Evolutionary conservation across 257 asterid genomes (phyloP), one percentile per base, ranked within the genome.

Genomic region (Anisodus tanguticus): DNA sequence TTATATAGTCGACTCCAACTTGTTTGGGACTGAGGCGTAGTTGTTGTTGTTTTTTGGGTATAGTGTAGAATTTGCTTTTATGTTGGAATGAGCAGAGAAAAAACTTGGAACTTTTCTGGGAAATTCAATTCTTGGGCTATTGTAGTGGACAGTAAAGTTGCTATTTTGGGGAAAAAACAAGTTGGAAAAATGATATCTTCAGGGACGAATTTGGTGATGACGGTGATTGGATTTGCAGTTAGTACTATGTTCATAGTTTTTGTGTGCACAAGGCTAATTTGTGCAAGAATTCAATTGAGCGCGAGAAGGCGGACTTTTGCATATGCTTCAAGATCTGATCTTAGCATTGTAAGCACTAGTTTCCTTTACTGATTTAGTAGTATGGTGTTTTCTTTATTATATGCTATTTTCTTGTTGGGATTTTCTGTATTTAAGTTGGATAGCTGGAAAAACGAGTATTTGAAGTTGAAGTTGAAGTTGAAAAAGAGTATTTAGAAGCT

Each of bases 261-360:
- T 87, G 97, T 94, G 12, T 93, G 96, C 80, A 90, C 98, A 58
- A 93, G 98, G 92, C 90, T 94, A 45, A 90, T 94, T 83, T 92
- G 94, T 86, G 97, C 98, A 51, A 86, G 98, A 89, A 90, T 94
- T 88, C 94, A 91, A 39, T 80, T 92, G 89, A 87, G 79, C 78
- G 88, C 91, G 11, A 86, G 94, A 7, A 84, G 97, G 82, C 76
- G 93, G 80, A 86, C 92, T 71, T 83, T 87, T 11, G 83, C 90
- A 84, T 82, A 85, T 22, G 89, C 95, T 39, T 85, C 92, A 78
- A 89, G 96, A 88, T 93, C 98, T 86, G 95, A 93, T 85, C 88
- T 87, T 84, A 91, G 92, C 93, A 86, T 87, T 76, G 98, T 95
- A 88, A 93, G 98, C 84, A 86, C 84, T 62, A 59, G 1, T 79